phyloP scores from a whole-genome alignment of 106 monocot genomes.

The Dendrobium officinale region DNA sequence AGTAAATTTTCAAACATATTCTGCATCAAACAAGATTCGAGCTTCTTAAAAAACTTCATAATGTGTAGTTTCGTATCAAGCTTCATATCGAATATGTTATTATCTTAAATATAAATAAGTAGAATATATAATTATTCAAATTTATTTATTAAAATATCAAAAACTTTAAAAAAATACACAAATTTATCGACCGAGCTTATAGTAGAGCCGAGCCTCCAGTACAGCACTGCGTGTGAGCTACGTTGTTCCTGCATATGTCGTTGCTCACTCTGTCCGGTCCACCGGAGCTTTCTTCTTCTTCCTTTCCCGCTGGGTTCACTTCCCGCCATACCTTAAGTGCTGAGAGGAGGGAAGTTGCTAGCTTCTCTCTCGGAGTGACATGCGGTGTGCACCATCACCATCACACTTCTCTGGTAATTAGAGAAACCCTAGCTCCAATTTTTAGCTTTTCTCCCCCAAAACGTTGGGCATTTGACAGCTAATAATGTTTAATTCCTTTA shows the following conservation, averaged over 20 bases:
- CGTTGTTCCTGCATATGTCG: not conserved
- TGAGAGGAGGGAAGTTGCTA: not conserved
- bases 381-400: not conserved
- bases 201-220: too few relatives aligned
- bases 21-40: too few relatives aligned
- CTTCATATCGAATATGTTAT: too few relatives aligned
- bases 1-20: too few relatives aligned
- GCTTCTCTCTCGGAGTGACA: not conserved
- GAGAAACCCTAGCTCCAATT: constrained; percentile 1
- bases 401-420: not conserved
- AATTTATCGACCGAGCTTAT: too few relatives aligned
- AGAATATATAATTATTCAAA: too few relatives aligned
- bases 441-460: not conserved
- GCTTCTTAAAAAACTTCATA: too few relatives aligned
- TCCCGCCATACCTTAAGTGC: too few relatives aligned
- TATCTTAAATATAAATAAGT: too few relatives aligned
- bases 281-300: not conserved
- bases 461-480: not conserved
- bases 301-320: not conserved
- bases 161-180: too few relatives aligned
- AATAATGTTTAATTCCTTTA: not conserved
- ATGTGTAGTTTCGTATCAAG: too few relatives aligned
- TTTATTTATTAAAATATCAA: too few relatives aligned
- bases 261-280: not conserved
- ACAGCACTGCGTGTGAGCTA: not conserved